Evolutionary conservation across 2,329 filamentous ascomycete species (phyloP).

Genomic region (Cylindrodendrum hubeiense): DNA sequence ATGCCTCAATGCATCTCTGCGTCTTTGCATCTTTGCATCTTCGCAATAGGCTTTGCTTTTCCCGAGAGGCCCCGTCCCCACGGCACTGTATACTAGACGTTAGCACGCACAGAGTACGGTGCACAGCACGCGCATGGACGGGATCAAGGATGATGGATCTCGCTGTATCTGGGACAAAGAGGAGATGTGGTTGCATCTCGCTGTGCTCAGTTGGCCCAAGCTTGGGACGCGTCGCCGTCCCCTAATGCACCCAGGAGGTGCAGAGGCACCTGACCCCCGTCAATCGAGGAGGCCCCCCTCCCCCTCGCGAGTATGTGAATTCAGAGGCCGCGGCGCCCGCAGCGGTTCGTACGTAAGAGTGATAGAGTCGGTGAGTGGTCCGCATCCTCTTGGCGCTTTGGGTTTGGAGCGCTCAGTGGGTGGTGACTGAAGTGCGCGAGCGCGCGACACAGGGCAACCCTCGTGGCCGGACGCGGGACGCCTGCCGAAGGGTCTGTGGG

Average conservation of each 20-base stretch:
- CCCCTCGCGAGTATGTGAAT: conserved; percentile 25
- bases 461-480: conserved; percentile 1
- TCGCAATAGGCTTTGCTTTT: conserved; percentile 21
- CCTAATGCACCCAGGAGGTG: conserved; percentile 13
- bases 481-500: neutral
- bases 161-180: conserved; percentile 23
- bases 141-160: conserved; percentile 26
- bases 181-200: conserved; percentile 15
- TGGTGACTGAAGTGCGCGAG: conserved; percentile 21
- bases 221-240: conserved; percentile 14
- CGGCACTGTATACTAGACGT: neutral
- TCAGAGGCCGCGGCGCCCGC: conserved; percentile 30
- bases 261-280: conserved; percentile 19
- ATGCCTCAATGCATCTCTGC: neutral
- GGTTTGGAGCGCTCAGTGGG: conserved; percentile 18
- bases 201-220: conserved; percentile 7
- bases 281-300: conserved; percentile 11
- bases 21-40: no score
- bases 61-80: neutral
- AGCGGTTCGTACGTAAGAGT: conserved; percentile 42
- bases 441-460: neutral
- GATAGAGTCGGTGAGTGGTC: conserved; percentile 44
- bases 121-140: neutral
- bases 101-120: conserved; percentile 11
- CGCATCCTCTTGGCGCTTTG: conserved; percentile 31